Conservation (phyloP, 208 protist genomes). For the Strigomonas galati region DNA sequence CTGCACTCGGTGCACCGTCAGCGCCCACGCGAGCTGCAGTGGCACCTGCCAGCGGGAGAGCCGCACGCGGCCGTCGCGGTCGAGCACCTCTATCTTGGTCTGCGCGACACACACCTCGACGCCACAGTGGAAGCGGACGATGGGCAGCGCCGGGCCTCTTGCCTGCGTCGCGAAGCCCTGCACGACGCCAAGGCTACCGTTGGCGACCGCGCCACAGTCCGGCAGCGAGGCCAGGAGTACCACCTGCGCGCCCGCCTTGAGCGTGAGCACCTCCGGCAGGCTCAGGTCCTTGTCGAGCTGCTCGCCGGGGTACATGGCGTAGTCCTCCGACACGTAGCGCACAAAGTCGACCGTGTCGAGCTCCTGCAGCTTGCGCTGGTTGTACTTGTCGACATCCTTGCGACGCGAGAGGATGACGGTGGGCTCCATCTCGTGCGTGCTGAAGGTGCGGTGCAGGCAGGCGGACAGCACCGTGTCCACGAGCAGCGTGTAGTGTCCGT, state of each 20-base stretch:
- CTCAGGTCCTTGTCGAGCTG: slow-evolving; percentile 60
- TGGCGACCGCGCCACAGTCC: slow-evolving; percentile 32
- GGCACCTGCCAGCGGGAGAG: slow-evolving; percentile 76
- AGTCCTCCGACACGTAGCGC: slow-evolving; percentile 74
- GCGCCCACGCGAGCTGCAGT: slow-evolving; percentile 91
- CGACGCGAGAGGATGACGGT: slow-evolving; percentile 45
- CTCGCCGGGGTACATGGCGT: slow-evolving; percentile 47
- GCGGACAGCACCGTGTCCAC: slow-evolving; percentile 36
- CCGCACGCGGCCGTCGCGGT: slow-evolving; percentile 25
- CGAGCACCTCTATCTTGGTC: slow-evolving; percentile 35
- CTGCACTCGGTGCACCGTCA: slow-evolving; percentile 95
- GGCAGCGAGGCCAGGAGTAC: slow-evolving; percentile 56
- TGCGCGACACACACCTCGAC: slow-evolving; percentile 51
- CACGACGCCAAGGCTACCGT: slow-evolving; percentile 31
- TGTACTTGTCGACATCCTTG: slow-evolving; percentile 49
- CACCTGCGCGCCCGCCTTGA: slow-evolving; percentile 72
- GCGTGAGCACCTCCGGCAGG: slow-evolving; percentile 39
- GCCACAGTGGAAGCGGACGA: slow-evolving; percentile 46
- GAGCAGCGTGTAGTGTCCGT: slow-evolving; percentile 46
- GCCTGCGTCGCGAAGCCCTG: slow-evolving; percentile 22
- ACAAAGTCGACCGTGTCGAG: slow-evolving; percentile 39
- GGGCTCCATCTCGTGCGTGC: slow-evolving; percentile 35
- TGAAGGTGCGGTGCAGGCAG: slow-evolving; percentile 34
- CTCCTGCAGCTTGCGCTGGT: slow-evolving; percentile 38
- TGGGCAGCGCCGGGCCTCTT: slow-evolving; percentile 36